A percentile compares a stretch with the other conserved stretches of the same genome.
Conservation (phyloP, 345 rosid species). For the Aethionema arabicum region DNA sequence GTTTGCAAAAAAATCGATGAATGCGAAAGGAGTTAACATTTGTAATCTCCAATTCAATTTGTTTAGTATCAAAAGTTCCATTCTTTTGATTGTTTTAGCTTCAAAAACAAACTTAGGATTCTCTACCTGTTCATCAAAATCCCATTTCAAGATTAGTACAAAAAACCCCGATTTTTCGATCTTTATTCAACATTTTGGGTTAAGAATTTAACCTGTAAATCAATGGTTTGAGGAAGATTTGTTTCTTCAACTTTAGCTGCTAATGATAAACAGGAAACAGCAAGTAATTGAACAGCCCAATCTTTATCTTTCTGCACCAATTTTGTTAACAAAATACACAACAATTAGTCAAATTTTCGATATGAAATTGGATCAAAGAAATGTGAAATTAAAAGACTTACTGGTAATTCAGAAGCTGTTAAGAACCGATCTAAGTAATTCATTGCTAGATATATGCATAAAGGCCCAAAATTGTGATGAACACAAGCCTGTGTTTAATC, state of each 20-base stretch:
- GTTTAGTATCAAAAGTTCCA: constrained; percentile 58
- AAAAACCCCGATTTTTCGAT: background rate
- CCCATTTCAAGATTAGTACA: background rate
- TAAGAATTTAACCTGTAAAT: constrained; percentile 50
- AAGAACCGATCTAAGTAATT: constrained; percentile 64
- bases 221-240: constrained; percentile 45
- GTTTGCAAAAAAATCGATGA: constrained; percentile 42
- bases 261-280: constrained; percentile 63
- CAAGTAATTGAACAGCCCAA: constrained; percentile 55
- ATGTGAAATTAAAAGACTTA: constrained; percentile 33
- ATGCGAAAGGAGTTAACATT: constrained; percentile 47
- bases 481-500: constrained; percentile 46
- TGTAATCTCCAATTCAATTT: constrained; percentile 65
- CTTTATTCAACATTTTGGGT: background rate
- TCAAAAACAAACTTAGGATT: constrained; percentile 49
- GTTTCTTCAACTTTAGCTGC: constrained; percentile 70
- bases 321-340: background rate
- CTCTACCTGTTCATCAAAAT: constrained; percentile 39
- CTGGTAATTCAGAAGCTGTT: constrained; percentile 53
- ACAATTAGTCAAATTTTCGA: background rate
- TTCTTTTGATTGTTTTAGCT: constrained; percentile 49
- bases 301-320: constrained; percentile 44
- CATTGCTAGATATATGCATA: constrained; percentile 42
- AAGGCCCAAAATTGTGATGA: constrained; percentile 50
- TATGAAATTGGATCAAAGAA: background rate